Conservation (phyloP, 2,329 filamentous ascomycete genomes). For the Colletotrichum tabaci region DNA sequence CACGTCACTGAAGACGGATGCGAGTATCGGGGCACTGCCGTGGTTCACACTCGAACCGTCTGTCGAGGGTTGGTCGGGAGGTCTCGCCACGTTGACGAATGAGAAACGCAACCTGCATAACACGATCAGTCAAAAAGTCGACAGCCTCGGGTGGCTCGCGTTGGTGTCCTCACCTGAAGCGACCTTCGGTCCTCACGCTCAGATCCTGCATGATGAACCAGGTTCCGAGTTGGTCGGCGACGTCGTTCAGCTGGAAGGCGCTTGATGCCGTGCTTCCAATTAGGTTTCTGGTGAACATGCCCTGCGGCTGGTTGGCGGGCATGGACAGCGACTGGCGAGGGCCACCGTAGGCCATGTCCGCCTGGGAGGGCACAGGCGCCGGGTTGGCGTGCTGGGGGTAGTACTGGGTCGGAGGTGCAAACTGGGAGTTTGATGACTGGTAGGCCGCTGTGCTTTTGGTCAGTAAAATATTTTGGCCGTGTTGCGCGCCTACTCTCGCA, state of each 20-base stretch:
- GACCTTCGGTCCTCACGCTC: constrained; percentile 92
- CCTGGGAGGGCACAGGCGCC: constrained; percentile 48
- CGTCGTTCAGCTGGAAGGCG: constrained; percentile 86
- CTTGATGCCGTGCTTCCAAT: constrained; percentile 94
- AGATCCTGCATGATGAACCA: constrained; percentile 98
- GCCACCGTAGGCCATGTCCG: constrained; percentile 43
- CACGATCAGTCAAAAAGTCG: constrained; percentile 10
- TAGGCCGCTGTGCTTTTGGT: constrained; percentile 18
- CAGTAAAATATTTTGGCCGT: not conserved
- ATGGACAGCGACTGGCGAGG: constrained; percentile 53
- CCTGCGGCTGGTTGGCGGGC: constrained; percentile 71
- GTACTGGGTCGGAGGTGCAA: constrained; percentile 56
- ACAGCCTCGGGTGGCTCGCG: not conserved
- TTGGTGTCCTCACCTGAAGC: constrained; percentile 79
- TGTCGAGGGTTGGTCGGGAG: constrained; percentile 48
- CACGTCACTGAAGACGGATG: constrained; percentile 86
- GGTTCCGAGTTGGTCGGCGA: constrained; percentile 85
- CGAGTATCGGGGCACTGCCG: constrained; percentile 84
- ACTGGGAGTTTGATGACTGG: constrained; percentile 48
- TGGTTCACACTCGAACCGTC: constrained; percentile 73
- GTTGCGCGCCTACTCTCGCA: not conserved
- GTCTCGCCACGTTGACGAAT: constrained; percentile 81
- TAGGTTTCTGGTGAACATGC: constrained; percentile 95
- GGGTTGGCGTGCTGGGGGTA: constrained; percentile 52
- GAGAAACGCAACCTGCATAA: constrained; percentile 71